Percentiles rank a stretch among this genome's conserved stretches.
These are phyloP conservation scores for Myriosclerotinia curreyana DNA, from an alignment of 2,329 filamentous ascomycete species.

Conservation along the genomic window DNA sequence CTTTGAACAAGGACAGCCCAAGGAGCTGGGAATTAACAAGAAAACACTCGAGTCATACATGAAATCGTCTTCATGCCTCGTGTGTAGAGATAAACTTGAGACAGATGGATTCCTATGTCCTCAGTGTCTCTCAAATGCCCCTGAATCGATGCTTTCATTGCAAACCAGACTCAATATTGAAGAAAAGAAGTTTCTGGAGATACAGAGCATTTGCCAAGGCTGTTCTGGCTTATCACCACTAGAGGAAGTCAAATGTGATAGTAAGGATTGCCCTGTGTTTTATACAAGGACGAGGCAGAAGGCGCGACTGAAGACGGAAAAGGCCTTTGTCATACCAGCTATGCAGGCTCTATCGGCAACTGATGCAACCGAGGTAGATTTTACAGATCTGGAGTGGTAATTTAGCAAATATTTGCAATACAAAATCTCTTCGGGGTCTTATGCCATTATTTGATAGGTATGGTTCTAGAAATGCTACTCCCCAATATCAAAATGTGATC, in stretches of 20 bases:
- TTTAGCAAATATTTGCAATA: not conserved
- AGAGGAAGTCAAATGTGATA: slow-evolving; percentile 84
- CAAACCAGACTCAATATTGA: slow-evolving; percentile 58
- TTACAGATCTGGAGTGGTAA: slow-evolving; percentile 36
- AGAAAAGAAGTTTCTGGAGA: slow-evolving; percentile 61
- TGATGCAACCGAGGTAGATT: slow-evolving; percentile 20
- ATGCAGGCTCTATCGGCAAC: slow-evolving; percentile 43
- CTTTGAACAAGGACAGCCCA: slow-evolving; percentile 36
- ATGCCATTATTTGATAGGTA: not conserved
- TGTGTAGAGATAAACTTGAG: slow-evolving; percentile 57
- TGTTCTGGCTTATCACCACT: slow-evolving; percentile 71
- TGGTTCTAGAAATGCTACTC: not conserved
- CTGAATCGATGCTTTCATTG: slow-evolving; percentile 62
- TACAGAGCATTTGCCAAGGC: slow-evolving; percentile 71
- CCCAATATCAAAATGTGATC: not conserved
- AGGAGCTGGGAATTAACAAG: slow-evolving; percentile 43
- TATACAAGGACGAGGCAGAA: slow-evolving; percentile 70
- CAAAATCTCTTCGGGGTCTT: not conserved
- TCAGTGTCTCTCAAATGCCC: slow-evolving; percentile 52
- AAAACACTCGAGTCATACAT: slow-evolving; percentile 94
- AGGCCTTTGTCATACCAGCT: slow-evolving; percentile 42
- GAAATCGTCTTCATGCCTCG: slow-evolving; percentile 72
- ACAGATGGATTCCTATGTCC: slow-evolving; percentile 54
- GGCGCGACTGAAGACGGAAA: slow-evolving; percentile 45
- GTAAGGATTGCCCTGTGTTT: slow-evolving; percentile 88